Evolutionary conservation across 2,329 filamentous ascomycete genomes (phyloP).

Genomic region (Reticulascus tulasneorum): DNA sequence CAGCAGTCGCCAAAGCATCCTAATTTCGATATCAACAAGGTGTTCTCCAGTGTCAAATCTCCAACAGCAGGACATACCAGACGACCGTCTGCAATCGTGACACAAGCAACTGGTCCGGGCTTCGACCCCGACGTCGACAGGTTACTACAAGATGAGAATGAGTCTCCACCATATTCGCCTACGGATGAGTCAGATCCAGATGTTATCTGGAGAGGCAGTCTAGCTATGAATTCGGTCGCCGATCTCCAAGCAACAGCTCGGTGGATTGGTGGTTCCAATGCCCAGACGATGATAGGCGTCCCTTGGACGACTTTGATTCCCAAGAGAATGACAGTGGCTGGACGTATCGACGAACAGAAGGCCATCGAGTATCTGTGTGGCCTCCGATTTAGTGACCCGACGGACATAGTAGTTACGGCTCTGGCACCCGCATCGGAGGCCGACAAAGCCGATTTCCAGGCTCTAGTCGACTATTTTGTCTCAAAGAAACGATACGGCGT

Average conservation of each 20-base stretch:
- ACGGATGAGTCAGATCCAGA: conserved; percentile 69
- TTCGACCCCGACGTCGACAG: conserved; percentile 88
- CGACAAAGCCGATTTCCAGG: conserved; percentile 62
- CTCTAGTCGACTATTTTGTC: conserved; percentile 83
- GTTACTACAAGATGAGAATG: conserved; percentile 73
- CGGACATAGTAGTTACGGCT: conserved; percentile 79
- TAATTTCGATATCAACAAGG: conserved; percentile 79
- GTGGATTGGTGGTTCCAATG: conserved; percentile 79
- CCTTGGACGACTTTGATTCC: conserved; percentile 75
- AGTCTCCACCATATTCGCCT: conserved; percentile 79
- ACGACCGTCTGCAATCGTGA: conserved; percentile 43
- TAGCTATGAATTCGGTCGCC: conserved; percentile 74
- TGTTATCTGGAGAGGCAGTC: conserved; percentile 72
- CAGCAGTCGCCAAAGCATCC: conserved; percentile 51
- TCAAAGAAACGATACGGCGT: conserved; percentile 83
- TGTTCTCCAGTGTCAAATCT: conserved; percentile 79
- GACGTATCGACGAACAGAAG: conserved; percentile 74
- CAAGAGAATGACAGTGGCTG: conserved; percentile 64
- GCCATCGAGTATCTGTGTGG: conserved; percentile 90
- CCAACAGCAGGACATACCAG: conserved; percentile 51
- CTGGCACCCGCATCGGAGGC: conserved; percentile 61
- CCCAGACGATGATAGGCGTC: conserved; percentile 50
- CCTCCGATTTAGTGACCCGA: conserved; percentile 74
- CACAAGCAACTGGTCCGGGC: conserved; percentile 52
- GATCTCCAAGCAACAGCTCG: conserved; percentile 74